Evolutionary conservation across 495 filamentous ascomycete species (phyloP), one percentile per base, ranked within the genome.

Genomic region (Beverwykella pulmonaria): DNA sequence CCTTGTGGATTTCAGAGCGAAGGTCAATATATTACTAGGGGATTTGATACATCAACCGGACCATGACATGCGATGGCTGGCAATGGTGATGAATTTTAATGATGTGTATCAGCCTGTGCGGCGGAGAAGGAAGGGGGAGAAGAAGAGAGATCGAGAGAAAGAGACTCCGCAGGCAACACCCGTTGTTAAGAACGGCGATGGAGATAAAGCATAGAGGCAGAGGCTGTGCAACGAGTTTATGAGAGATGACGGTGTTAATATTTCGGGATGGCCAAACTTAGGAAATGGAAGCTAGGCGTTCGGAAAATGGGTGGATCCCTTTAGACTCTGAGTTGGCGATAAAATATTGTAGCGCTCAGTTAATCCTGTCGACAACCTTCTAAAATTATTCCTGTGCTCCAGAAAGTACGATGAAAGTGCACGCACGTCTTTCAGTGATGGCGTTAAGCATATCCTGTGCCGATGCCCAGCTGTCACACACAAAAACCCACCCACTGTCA

Each of bases 61-160:
- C 75, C 87, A 90, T 63, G 94, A 98, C 70, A 92, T 99, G 90
- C 84, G 93, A 46, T 96, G 97, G 79, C 79, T 99, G 64, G 95
- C 90, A 10, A 91, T 97, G 52, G 90, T 93, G 22, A 96, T 99
- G 92, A 99, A 97, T 74, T 99, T 99, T 75, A 99, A 99, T 76
- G 93, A 97, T 76, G 91, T 96, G 8, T 97, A 97, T 77, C 82
- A 89, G 75, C 89, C 90, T 2, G 83, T 85, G 48, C 82, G 86
- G 62, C 81, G 86, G 76, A 83, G 87, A 75, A 75, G 79, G 46
- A 68, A 72, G 55, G 61, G 36, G 0, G 62, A 61, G 52, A 68
- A 59, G 59, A 41, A 59, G 26, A 64, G 58, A 9, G 70, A 70
- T 19, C 62, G 55, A 39, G 65, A 61, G 39, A 64, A 65, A 60